Percentiles rank a stretch among this genome's conserved stretches.
Evolutionary conservation across 106 monocot genomes (phyloP).

Genomic region (Acorus calamus): DNA sequence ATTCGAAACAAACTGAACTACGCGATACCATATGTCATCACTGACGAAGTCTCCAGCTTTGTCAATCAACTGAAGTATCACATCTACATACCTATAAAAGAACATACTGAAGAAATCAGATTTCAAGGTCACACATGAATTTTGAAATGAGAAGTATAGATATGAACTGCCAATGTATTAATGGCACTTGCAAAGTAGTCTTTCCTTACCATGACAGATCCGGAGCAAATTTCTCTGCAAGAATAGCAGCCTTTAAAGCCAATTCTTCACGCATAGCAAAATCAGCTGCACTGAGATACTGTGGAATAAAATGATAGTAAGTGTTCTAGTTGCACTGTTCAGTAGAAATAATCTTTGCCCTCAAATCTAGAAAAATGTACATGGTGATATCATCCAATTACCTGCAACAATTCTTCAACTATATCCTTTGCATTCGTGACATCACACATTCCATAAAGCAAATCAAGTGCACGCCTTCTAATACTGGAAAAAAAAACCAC

Average conservation of each 20-base stretch:
- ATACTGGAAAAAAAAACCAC: constrained; percentile 49
- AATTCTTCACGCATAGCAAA: constrained; percentile 99
- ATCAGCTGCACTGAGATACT: constrained; percentile 95
- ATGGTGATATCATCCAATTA: constrained; percentile 6
- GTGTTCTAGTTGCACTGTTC: no score
- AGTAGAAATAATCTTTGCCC: not conserved
- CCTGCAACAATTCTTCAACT: constrained; percentile 96
- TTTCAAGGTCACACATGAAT: no score
- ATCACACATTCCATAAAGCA: constrained; percentile 99
- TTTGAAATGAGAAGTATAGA: no score
- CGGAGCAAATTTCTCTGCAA: constrained; percentile 99
- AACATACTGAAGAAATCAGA: not conserved
- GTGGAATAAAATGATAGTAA: constrained; percentile 6
- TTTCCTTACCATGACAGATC: constrained; percentile 79
- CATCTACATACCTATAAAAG: constrained; percentile 89
- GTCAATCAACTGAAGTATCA: constrained; percentile 95
- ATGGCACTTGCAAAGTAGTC: no score
- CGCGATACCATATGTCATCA: constrained; percentile 99
- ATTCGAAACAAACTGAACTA: constrained; percentile 98
- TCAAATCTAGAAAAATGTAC: not conserved
- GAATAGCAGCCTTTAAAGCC: constrained; percentile 94
- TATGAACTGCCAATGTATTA: no score
- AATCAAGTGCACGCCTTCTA: constrained; percentile 97
- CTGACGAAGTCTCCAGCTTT: constrained; percentile 99
- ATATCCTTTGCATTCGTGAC: constrained; percentile 98